Evolutionary conservation across 768 basidiomycete genomes (phyloP).

Genomic region (Kwoniella dejecticola): DNA sequence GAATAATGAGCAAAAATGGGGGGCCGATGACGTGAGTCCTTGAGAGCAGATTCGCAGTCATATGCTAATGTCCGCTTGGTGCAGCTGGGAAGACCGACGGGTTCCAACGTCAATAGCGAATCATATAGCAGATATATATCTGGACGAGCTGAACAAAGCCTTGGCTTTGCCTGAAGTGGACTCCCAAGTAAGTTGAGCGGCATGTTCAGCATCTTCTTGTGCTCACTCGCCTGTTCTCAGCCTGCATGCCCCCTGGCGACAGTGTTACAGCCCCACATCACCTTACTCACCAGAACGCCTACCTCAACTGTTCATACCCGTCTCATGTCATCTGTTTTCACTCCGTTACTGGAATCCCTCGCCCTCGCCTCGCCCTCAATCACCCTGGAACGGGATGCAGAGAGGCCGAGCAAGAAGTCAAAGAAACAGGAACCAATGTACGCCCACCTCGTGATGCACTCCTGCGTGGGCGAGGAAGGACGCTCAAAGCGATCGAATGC

Average conservation of each 20-base stretch:
- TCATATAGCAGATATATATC: slow-evolving; percentile 85
- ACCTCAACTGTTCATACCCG: slow-evolving; percentile 71
- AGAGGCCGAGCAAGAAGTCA: slow-evolving; percentile 47
- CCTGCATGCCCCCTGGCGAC: slow-evolving; percentile 61
- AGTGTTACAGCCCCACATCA: slow-evolving; percentile 71
- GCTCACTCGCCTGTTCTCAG: slow-evolving; percentile 1
- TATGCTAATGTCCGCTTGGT: not conserved
- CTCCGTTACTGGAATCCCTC: slow-evolving; percentile 68
- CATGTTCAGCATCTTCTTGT: not conserved
- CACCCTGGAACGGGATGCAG: slow-evolving; percentile 58
- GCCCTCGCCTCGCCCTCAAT: slow-evolving; percentile 48
- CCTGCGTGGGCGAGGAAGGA: slow-evolving; percentile 59
- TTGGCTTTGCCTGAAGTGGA: slow-evolving; percentile 56
- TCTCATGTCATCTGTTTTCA: slow-evolving; percentile 67
- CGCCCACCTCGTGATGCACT: slow-evolving; percentile 61
- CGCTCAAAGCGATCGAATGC: slow-evolving; percentile 34
- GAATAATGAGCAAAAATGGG: slow-evolving; percentile 66
- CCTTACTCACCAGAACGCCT: slow-evolving; percentile 69
- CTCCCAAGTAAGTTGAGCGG: slow-evolving; percentile 44
- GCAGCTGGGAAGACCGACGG: slow-evolving; percentile 69
- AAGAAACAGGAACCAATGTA: slow-evolving; percentile 58
- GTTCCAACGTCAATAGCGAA: slow-evolving; percentile 77
- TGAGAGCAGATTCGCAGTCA: not conserved
- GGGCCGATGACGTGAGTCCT: slow-evolving; percentile 77
- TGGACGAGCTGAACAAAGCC: slow-evolving; percentile 78